Conservation (phyloP, 2,329 filamentous ascomycete genomes). For the Passalora sequoiae region DNA sequence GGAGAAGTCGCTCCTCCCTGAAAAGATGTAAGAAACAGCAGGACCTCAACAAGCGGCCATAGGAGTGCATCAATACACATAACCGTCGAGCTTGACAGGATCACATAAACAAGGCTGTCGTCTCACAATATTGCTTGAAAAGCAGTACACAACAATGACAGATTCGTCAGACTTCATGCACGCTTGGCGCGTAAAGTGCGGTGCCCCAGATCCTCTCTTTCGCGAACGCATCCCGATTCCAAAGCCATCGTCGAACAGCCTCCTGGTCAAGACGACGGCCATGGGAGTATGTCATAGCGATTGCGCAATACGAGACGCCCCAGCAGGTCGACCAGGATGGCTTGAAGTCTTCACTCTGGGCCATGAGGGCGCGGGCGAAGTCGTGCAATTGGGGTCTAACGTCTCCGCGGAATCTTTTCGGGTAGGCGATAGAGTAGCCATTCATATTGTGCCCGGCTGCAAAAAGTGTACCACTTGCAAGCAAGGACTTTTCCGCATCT, state of each 20-base stretch:
- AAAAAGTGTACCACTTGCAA: slow-evolving; percentile 38
- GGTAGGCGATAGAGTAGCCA: slow-evolving; percentile 31
- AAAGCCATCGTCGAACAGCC: slow-evolving; percentile 21
- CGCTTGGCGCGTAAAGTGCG: slow-evolving; percentile 1
- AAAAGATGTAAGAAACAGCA: no score
- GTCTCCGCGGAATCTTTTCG: slow-evolving; percentile 9
- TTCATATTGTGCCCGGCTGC: slow-evolving; percentile 37
- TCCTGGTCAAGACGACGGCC: slow-evolving; percentile 34
- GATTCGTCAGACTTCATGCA: neutral
- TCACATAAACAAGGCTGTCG: no score
- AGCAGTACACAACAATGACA: no score
- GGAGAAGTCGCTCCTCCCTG: no score
- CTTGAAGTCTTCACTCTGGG: slow-evolving; percentile 18
- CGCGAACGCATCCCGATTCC: slow-evolving; percentile 30
- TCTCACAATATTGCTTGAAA: no score
- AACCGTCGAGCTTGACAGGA: no score
- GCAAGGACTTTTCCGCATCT: slow-evolving; percentile 37
- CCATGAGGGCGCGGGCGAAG: slow-evolving; percentile 23
- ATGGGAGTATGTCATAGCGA: slow-evolving; percentile 36
- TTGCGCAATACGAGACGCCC: slow-evolving; percentile 29
- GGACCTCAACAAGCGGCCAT: no score
- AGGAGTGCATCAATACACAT: no score
- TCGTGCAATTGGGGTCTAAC: slow-evolving; percentile 16
- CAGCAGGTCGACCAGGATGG: slow-evolving; percentile 14
- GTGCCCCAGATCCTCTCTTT: neutral